These are phyloP conservation scores for Pichia sp. DNA, from an alignment of 1,139 yeast genomes.

Conservation along the genomic window DNA sequence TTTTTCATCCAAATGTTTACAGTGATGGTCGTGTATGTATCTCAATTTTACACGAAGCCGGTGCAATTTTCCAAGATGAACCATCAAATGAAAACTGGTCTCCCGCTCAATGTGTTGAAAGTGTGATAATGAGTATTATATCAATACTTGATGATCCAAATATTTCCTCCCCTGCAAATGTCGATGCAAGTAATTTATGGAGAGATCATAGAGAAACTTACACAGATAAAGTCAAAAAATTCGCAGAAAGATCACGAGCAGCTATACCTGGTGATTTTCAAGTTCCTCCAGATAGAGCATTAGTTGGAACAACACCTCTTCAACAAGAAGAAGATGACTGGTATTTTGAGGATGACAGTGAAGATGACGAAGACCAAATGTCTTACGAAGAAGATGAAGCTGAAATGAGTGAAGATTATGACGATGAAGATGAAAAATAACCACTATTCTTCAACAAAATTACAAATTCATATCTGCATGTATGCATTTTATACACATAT, in stretches of 20 bases:
- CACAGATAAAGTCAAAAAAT: conserved; percentile 67
- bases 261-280: conserved; percentile 84
- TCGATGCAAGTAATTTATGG: conserved; percentile 91
- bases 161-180: conserved; percentile 87
- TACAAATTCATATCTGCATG: too few relatives aligned
- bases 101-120: conserved; percentile 93
- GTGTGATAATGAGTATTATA: conserved; percentile 82
- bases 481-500: too few relatives aligned
- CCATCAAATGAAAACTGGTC: conserved; percentile 94
- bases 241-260: conserved; percentile 76
- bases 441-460: not conserved
- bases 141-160: conserved; percentile 91
- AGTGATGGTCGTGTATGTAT: conserved; percentile 90
- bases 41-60: conserved; percentile 78
- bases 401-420: conserved; percentile 33
- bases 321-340: conserved; percentile 33
- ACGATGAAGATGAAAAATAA: conserved; percentile 29
- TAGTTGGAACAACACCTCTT: conserved; percentile 16
- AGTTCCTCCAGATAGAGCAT: conserved; percentile 45
- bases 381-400: conserved; percentile 37
- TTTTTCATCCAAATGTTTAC: conserved; percentile 92
- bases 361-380: conserved; percentile 27
- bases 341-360: conserved; percentile 23
- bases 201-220: conserved; percentile 76
- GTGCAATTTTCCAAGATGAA: conserved; percentile 84